Evolutionary conservation across 805 yeast genomes (phyloP), one percentile per base, ranked within the genome.

Genomic region (Vanderwaltozyma tropicalis): DNA sequence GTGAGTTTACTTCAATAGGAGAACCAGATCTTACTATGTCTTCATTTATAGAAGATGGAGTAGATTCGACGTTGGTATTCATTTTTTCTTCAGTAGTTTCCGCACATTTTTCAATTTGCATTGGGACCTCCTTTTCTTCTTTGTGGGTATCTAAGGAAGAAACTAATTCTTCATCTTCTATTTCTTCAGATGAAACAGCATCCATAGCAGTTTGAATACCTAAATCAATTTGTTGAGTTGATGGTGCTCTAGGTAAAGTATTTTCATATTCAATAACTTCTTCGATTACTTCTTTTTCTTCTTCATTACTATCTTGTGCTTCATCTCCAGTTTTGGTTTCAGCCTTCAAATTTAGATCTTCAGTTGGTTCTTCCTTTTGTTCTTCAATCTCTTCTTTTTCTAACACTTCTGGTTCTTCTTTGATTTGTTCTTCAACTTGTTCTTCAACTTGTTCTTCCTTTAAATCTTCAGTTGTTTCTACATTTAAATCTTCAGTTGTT

Each of bases 311-410:
- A 21, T 28, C 25, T n/a, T 22, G 37, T 10, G 28, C 16, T 26
- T 32, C 39, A 12, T 35, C 27, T 14, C 37, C 32, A 17, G 30
- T 38, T 7, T 26, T 14, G 6, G n/a, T n/a, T n/a, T n/a, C n/a
- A n/a, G n/a, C n/a, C n/a, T n/a, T n/a, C n/a, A n/a, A n/a, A n/a
- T n/a, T n/a, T n/a, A n/a, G n/a, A n/a, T n/a, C n/a, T n/a, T n/a
- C n/a, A n/a, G n/a, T n/a, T n/a, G n/a, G n/a, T n/a, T 27, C 15
- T 12, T 11, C 8, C 8, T 11, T 22, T 22, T 22, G 25, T n/a
- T 22, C 25, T 31, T 15, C 7, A 16, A 35, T 15, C 31, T 18
- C 27, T 35, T 22, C 35, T 5, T 20, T 12, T 14, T 8, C 18
- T 37, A 13, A n/a, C 26, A 12, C 24, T 34, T 24, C 24, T 26